A percentile compares a stretch with the other conserved stretches of the same genome.
Conservation (phyloP, 2,329 filamentous ascomycete species). For the Trichophaea hybrida region DNA sequence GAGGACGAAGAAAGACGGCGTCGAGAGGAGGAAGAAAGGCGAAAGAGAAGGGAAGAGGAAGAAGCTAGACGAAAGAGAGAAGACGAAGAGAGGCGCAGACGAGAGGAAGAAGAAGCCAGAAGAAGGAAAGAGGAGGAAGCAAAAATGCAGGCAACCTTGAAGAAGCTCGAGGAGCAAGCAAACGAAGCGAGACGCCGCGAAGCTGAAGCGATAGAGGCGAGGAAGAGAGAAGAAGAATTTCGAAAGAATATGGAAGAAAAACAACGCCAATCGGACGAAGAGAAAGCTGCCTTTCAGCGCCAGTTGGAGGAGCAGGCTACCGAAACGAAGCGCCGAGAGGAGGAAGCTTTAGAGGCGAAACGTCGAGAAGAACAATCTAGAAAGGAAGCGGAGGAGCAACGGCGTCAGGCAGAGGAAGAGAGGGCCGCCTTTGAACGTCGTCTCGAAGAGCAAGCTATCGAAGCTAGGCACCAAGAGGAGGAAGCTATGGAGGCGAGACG, state of each 20-base stretch:
- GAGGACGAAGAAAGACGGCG: not conserved
- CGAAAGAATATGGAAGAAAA: not conserved
- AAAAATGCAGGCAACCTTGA: not conserved
- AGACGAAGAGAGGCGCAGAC: not conserved
- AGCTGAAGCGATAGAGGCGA: not conserved
- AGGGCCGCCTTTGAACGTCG: not conserved
- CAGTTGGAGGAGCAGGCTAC: not conserved
- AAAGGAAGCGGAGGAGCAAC: conserved; percentile 3
- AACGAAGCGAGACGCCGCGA: not conserved
- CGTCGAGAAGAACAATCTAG: not conserved
- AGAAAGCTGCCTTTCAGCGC: not conserved
- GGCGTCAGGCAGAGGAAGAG: not conserved
- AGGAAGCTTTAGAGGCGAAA: not conserved
- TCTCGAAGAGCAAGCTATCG: not conserved
- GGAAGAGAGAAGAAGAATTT: not conserved
- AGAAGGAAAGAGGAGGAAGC: conserved; percentile 2
- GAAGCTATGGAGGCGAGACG: no score
- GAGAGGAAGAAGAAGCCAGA: not conserved
- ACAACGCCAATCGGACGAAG: not conserved
- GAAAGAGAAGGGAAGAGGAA: not conserved
- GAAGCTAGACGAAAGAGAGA: not conserved
- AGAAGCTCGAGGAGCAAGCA: not conserved
- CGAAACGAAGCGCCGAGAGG: not conserved
- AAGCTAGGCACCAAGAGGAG: not conserved
- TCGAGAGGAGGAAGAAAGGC: not conserved